These are phyloP conservation scores for Ophiostoma himal-ulmi DNA, from an alignment of 2,329 filamentous ascomycete species.

Conservation along the genomic window DNA sequence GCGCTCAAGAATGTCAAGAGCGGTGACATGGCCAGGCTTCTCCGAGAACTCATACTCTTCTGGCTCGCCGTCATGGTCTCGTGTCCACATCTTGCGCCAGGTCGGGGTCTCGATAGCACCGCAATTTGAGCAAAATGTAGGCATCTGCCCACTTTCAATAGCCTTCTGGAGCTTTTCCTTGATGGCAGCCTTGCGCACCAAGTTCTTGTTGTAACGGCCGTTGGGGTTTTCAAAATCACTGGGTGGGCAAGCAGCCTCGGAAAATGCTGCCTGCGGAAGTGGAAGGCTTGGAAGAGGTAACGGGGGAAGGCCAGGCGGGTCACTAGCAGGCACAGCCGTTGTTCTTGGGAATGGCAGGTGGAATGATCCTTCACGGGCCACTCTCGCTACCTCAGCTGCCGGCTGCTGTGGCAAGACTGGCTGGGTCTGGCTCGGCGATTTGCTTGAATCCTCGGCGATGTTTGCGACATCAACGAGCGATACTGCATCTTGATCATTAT, in stretches of 20 bases:
- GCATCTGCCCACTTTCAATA: conserved; percentile 75
- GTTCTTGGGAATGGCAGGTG: not conserved
- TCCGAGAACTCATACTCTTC: conserved; percentile 65
- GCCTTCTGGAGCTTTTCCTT: conserved; percentile 55
- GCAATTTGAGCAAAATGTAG: conserved; percentile 85
- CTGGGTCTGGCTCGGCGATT: conserved; percentile 15
- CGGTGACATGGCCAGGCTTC: conserved; percentile 66
- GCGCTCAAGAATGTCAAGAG: conserved; percentile 61
- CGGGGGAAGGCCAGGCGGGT: conserved; percentile 36
- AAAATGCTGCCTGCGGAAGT: conserved; percentile 32
- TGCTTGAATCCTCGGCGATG: not conserved
- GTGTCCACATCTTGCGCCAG: conserved; percentile 90
- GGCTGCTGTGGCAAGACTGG: conserved; percentile 19
- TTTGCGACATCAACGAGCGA: not conserved
- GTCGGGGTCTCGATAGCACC: conserved; percentile 93
- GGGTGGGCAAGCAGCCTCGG: conserved; percentile 39
- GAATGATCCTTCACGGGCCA: not conserved
- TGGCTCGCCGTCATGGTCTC: conserved; percentile 64
- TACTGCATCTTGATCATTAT: conserved; percentile 5
- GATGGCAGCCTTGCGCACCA: conserved; percentile 57
- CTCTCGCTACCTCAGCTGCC: not conserved
- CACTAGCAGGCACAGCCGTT: conserved; percentile 40
- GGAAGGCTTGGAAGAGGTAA: conserved; percentile 30
- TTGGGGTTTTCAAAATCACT: conserved; percentile 40
- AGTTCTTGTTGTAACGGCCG: conserved; percentile 56